Evolutionary conservation across 2,329 filamentous ascomycete species (phyloP).

Genomic region (Diaporthe longicolla): DNA sequence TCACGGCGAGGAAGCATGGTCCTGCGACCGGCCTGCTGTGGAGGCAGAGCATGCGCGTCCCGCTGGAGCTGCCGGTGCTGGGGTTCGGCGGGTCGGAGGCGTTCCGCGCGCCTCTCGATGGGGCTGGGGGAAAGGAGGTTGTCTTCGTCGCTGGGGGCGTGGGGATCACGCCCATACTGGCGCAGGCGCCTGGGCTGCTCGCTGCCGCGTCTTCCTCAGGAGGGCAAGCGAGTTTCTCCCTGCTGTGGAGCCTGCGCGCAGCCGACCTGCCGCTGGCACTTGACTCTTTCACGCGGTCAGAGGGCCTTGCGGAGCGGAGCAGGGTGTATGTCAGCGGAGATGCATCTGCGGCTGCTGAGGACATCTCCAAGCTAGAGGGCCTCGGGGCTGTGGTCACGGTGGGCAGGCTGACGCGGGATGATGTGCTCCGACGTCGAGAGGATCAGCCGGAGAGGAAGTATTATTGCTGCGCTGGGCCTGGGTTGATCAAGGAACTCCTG

Average conservation of each 20-base stretch:
- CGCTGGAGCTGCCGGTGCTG: slow-evolving; percentile 75
- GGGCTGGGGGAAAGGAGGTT: slow-evolving; percentile 50
- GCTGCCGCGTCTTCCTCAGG: background rate
- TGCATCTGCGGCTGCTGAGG: slow-evolving; percentile 42
- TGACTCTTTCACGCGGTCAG: slow-evolving; percentile 69
- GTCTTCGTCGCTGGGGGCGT: slow-evolving; percentile 84
- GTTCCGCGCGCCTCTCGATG: slow-evolving; percentile 55
- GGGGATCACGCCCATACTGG: slow-evolving; percentile 86
- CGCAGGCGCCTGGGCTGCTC: slow-evolving; percentile 70
- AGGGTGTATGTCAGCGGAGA: slow-evolving; percentile 76
- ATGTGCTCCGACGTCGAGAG: slow-evolving; percentile 58
- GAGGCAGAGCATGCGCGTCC: slow-evolving; percentile 64
- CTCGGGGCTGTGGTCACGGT: slow-evolving; percentile 53
- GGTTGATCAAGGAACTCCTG: slow-evolving; percentile 57
- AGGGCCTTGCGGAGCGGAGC: slow-evolving; percentile 65
- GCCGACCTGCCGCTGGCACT: slow-evolving; percentile 74
- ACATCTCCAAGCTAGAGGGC: slow-evolving; percentile 49
- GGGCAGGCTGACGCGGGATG: slow-evolving; percentile 57
- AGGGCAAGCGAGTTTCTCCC: slow-evolving; percentile 57
- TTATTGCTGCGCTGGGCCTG: slow-evolving; percentile 63
- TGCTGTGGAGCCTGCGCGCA: slow-evolving; percentile 78
- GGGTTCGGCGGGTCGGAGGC: slow-evolving; percentile 78
- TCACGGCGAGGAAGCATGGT: slow-evolving; percentile 80
- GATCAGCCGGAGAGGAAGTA: slow-evolving; percentile 60
- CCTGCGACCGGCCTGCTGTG: slow-evolving; percentile 77